Conservation (phyloP, 116 monocot genomes). For the Papilionanthe hybrid region DNA sequence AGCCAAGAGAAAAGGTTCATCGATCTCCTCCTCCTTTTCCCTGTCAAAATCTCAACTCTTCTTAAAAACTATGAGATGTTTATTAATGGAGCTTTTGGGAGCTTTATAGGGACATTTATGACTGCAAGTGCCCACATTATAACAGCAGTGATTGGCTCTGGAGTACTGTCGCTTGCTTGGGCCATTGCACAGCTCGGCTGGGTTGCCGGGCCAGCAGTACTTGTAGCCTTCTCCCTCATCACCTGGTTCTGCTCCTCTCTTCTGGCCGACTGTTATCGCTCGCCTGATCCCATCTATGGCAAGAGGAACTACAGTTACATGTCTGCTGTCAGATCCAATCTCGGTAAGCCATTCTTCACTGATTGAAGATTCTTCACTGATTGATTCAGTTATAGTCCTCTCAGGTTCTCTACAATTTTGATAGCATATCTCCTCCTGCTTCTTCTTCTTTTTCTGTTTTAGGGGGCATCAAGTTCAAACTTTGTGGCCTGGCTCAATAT, state of each 20-base stretch:
- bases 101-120: slow-evolving; percentile 25
- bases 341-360: slow-evolving; percentile 31
- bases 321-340: slow-evolving; percentile 26
- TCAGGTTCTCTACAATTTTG: background rate
- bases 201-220: slow-evolving; percentile 28
- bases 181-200: slow-evolving; percentile 47
- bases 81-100: background rate
- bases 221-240: slow-evolving; percentile 35
- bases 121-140: slow-evolving; percentile 53
- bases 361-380: background rate
- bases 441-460: background rate
- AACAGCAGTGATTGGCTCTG: slow-evolving; percentile 49
- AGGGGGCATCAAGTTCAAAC: slow-evolving; percentile 14
- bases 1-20: slow-evolving; percentile 23
- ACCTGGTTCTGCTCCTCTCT: slow-evolving; percentile 47
- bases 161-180: slow-evolving; percentile 50
- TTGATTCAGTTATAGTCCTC: background rate
- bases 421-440: background rate
- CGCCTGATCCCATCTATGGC: slow-evolving; percentile 28
- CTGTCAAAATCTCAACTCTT: background rate
- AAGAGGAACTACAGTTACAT: slow-evolving; percentile 46
- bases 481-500: slow-evolving; percentile 21
- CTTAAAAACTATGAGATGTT: background rate
- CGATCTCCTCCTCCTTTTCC: background rate
- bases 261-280: slow-evolving; percentile 37